Percentiles rank a stretch among this genome's conserved stretches.
Evolutionary conservation across 2,329 filamentous ascomycete genomes (phyloP).

Genomic region (Apiospora sp.): DNA sequence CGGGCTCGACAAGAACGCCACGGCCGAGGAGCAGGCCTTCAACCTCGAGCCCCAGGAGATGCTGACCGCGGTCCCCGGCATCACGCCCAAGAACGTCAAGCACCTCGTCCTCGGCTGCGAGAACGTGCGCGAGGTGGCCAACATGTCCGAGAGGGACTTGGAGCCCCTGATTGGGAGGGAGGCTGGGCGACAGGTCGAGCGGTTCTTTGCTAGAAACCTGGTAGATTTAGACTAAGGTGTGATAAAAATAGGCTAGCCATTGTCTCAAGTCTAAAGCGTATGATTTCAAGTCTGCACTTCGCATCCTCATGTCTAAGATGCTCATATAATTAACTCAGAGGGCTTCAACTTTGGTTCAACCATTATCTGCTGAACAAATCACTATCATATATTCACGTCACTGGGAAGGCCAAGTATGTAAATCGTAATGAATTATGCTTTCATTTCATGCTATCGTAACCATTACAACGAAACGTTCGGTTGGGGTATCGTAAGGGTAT

Average conservation of each 20-base stretch:
- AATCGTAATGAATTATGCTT: background rate
- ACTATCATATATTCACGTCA: too few relatives aligned
- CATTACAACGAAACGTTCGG: constrained; percentile 14
- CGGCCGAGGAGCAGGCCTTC: constrained; percentile 74
- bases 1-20: constrained; percentile 73
- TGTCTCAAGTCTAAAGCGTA: background rate
- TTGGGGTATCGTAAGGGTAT: constrained; percentile 41
- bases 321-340: background rate
- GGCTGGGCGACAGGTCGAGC: constrained; percentile 76
- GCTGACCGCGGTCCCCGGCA: constrained; percentile 83
- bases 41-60: constrained; percentile 91
- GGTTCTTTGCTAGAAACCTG: constrained; percentile 78
- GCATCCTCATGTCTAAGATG: background rate
- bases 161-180: constrained; percentile 79
- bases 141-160: constrained; percentile 80
- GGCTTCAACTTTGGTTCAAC: too few relatives aligned
- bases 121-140: constrained; percentile 83
- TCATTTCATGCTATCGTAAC: constrained; percentile 22
- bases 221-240: constrained; percentile 55
- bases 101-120: constrained; percentile 76
- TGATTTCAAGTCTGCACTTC: background rate
- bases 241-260: background rate
- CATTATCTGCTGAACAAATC: too few relatives aligned
- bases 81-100: constrained; percentile 80
- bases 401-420: background rate